Evolutionary conservation across 768 basidiomycete species (phyloP).

Genomic region (Porphyrellus cyaneotinctus): DNA sequence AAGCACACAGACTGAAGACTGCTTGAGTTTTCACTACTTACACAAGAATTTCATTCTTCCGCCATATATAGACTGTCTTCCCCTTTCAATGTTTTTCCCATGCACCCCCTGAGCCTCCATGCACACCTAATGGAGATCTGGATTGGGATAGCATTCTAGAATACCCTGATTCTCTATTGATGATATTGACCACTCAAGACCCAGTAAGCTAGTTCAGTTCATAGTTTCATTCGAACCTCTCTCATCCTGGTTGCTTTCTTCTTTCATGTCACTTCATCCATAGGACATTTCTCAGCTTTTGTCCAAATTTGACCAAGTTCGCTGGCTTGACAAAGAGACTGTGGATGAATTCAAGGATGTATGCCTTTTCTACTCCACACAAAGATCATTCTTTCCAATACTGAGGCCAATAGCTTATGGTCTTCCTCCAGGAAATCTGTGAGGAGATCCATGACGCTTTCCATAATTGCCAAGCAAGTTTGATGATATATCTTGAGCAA

Average conservation of each 20-base stretch:
- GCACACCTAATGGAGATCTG: not conserved
- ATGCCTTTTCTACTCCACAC: not conserved
- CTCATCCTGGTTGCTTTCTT: too few species aligned
- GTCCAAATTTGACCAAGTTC: too few species aligned
- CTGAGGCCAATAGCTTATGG: not conserved
- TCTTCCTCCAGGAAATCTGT: not conserved
- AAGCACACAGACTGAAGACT: too few species aligned
- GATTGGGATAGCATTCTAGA: not conserved
- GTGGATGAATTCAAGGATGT: not conserved
- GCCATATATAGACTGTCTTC: too few species aligned
- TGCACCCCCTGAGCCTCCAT: not conserved
- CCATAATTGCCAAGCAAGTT: not conserved
- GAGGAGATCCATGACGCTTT: not conserved
- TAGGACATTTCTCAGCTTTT: too few species aligned
- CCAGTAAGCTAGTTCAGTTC: not conserved
- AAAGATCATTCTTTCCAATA: not conserved
- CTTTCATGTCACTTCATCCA: too few species aligned
- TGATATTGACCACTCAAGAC: not conserved
- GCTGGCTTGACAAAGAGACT: not conserved
- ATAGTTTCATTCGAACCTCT: not conserved
- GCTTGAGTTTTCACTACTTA: not conserved
- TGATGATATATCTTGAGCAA: not conserved
- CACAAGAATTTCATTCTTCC: not conserved
- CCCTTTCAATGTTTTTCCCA: not conserved
- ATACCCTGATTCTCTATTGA: too few species aligned